Conservation (phyloP, 495 filamentous ascomycete species). For the Aspergillus bertholletiae region DNA sequence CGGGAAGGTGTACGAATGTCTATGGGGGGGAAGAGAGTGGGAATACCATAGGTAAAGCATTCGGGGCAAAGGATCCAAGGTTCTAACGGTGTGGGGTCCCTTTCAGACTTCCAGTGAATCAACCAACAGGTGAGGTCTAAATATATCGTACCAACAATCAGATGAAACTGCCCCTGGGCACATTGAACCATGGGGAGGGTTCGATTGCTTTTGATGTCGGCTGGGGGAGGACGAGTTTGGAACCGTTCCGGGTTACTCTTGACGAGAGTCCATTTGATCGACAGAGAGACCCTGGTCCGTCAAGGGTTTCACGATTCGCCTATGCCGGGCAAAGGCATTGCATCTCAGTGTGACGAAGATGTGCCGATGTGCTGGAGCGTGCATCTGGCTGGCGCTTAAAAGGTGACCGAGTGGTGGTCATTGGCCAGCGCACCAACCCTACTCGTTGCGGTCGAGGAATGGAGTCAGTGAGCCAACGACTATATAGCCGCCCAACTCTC, state of each 20-base stretch:
- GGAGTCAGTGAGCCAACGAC: conserved; percentile 2
- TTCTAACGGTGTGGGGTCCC: too few relatives aligned
- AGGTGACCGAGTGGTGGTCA: not conserved
- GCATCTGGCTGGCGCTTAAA: not conserved
- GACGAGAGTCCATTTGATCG: not conserved
- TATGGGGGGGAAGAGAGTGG: too few relatives aligned
- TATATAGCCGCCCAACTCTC: conserved; percentile 40
- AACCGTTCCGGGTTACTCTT: too few relatives aligned
- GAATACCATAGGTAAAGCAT: not conserved
- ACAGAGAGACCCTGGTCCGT: not conserved
- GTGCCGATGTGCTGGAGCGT: not conserved
- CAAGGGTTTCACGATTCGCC: not conserved
- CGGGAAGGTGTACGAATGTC: too few relatives aligned
- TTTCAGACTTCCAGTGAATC: too few relatives aligned
- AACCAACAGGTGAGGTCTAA: too few relatives aligned
- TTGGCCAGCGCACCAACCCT: not conserved
- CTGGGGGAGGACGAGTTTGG: too few relatives aligned
- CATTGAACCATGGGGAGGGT: too few relatives aligned
- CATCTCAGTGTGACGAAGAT: not conserved
- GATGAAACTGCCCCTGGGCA: not conserved
- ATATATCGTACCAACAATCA: not conserved
- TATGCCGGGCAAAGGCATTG: not conserved
- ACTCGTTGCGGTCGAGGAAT: not conserved
- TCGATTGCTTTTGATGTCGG: too few relatives aligned
- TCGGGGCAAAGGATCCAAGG: too few relatives aligned